Evolutionary conservation across 2,329 filamentous ascomycete species (phyloP), one percentile per base, ranked within the genome.

Genomic region (Exophiala calicioides): DNA sequence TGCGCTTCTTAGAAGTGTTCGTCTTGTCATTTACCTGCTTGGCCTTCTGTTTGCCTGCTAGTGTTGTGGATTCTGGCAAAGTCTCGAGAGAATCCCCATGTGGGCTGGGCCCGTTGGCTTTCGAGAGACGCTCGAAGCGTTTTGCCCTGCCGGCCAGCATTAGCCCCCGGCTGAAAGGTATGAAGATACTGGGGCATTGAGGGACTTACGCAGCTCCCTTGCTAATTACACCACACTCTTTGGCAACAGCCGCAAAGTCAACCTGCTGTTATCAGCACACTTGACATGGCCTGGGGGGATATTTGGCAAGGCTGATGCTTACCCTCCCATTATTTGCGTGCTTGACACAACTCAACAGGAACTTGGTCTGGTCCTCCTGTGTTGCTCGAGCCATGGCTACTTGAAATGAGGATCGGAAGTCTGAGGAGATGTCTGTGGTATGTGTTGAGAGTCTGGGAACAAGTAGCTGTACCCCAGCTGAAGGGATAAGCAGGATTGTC

Each of bases 181-280:
- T 5, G n/a, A n/a, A n/a, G n/a, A n/a, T n/a, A n/a, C n/a, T n/a
- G n/a, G n/a, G n/a, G n/a, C n/a, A 13, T n/a, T 36, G 30, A 29
- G 15, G 19, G 24, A 77, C 84, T 75, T 76, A 88, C 85, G 84
- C 84, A 16, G 85, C 85, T 10, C 77, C 82, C 66, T 85, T 85
- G 64, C 68, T 73, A 24, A 83, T 73, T 27, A 88, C 84, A 16
- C 65, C 68, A 31, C 82, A 79, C 58, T 86, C 82, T 12, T 73
- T 68, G 8, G 81, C 81, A n/a, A 88, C 85, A 37, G 75, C 72
- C 4, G 65, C 68, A 56, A 86, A 88, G 59, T 88, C 79, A 4
- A 85, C 74, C 84, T 87, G 42, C 12, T 26, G 12, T 33, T 19
- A 21, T 57, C 41, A 47, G 48, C n/a, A 19, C 10, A n/a, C 12